Evolutionary conservation across 805 yeast genomes (phyloP), one percentile per base, ranked within the genome.

Genomic region (Kuraishia piskuri): DNA sequence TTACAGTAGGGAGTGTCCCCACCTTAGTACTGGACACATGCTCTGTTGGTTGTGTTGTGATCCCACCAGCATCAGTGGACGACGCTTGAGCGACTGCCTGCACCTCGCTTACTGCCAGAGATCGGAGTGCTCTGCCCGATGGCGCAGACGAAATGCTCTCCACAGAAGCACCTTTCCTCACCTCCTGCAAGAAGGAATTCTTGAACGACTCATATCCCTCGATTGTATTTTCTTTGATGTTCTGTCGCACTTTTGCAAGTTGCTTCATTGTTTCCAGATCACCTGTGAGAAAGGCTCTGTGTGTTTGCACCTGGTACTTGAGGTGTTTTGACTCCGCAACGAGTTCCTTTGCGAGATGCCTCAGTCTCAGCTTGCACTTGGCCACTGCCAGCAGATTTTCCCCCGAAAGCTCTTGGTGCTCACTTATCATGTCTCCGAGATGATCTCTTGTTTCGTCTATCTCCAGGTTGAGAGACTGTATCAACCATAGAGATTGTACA

Each of bases 401-500:
- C 4, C 14, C 40, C 4, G 40, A 12, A 10, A 31, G 17, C 14
- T 25, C 20, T 46, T 22, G 7, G 31, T 19, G 22, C 10, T n/a
- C 24, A 24, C 21, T 31, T 20, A 52, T 21, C 12, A 56, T 9
- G 2, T 21, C 24, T 17, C 44, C 44, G 2, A 62, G 48, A 36
- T 55, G 53, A 2, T 36, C 8, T 51, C 59, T 57, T 4, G 59
- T 24, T 14, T 56, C 54, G 5, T 61, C 63, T 23, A 57, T 61
- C 46, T 59, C 56, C 25, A 70, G 50, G 25, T 63, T 59, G 46
- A 70, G 56, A 19, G 64, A 62, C 54, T 70, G 74, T 4, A 68
- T 62, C 9, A 70, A 40, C 74, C 74, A 70, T 49, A 70, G 53
- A 2, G 69, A 67, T 46, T 72, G 55, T 21, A 68, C 69, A 8